phyloP scores from a whole-genome alignment of 805 yeast species.

The Yamadazyma paraphyllophila region DNA sequence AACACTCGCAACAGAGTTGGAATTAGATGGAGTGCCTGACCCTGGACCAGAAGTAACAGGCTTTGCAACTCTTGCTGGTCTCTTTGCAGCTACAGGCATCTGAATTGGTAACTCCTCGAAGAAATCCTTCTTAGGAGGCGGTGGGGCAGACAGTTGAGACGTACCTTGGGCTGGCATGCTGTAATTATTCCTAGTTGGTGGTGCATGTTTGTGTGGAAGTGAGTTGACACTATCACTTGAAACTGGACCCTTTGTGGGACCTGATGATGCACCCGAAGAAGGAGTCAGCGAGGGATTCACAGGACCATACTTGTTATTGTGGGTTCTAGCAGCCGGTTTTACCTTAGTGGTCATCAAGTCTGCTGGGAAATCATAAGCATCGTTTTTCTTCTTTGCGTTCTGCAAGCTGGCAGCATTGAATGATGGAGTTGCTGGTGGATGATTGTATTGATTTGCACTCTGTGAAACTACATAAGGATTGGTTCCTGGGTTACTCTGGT shows the following conservation, averaged over 20 bases:
- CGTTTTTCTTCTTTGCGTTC: conserved; percentile 59
- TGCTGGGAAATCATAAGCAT: conserved; percentile 74
- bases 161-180: not conserved
- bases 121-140: conserved; percentile 37
- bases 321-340: conserved; percentile 37
- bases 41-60: conserved; percentile 12
- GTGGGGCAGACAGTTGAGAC: not conserved
- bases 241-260: conserved; percentile 7
- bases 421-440: no score
- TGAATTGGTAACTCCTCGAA: conserved; percentile 57
- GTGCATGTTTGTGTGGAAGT: no score
- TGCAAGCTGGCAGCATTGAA: conserved; percentile 26
- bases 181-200: no score
- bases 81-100: conserved; percentile 28
- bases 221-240: not conserved
- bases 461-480: no score
- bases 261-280: not conserved
- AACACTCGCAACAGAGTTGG: not conserved
- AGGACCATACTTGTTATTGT: conserved; percentile 11
- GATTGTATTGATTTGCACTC: no score
- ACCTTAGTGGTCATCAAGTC: conserved; percentile 42
- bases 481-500: not conserved
- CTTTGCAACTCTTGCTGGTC: conserved; percentile 27
- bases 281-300: not conserved
- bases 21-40: not conserved